Evolutionary conservation across 176 grass and related monocot species (phyloP).

Genomic region (Phoenix dactylifera): DNA sequence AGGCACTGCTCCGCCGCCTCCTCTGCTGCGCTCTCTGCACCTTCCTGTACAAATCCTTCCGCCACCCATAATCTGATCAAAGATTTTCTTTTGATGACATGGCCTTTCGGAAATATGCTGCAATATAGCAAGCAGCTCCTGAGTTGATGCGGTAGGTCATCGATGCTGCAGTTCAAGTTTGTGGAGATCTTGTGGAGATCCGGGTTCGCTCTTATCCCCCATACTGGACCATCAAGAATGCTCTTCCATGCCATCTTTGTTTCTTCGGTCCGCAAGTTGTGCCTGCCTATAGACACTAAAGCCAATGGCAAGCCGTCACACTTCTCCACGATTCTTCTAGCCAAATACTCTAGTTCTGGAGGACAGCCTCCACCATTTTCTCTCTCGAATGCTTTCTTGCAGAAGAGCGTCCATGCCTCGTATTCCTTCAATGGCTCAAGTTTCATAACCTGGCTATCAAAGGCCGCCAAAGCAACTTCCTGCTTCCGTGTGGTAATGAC

Average conservation of each 20-base stretch:
- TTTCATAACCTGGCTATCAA: not conserved
- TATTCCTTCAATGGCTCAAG: conserved; percentile 23
- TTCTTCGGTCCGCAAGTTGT: conserved; percentile 26
- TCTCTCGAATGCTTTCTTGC: conserved; percentile 27
- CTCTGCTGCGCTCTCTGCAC: not conserved
- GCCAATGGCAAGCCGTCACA: conserved; percentile 33
- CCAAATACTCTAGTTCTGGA: conserved; percentile 3
- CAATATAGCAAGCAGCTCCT: conserved; percentile 50
- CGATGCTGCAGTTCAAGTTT: conserved; percentile 43
- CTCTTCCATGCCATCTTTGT: conserved; percentile 27
- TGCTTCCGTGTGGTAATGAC: not conserved
- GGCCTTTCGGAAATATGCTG: conserved; percentile 36
- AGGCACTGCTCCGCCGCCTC: conserved; percentile 25
- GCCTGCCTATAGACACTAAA: conserved; percentile 31
- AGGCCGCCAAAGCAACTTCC: not conserved
- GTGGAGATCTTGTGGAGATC: conserved; percentile 16
- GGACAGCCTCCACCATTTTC: conserved; percentile 3
- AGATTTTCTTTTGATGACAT: conserved; percentile 25
- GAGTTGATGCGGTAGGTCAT: conserved; percentile 25
- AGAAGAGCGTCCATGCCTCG: conserved; percentile 27
- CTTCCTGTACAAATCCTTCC: conserved; percentile 30
- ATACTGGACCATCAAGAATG: conserved; percentile 29
- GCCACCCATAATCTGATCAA: conserved; percentile 50
- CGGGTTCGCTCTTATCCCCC: conserved; percentile 14
- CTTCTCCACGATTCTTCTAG: conserved; percentile 16